Evolutionary conservation across 306 rosid species (phyloP), one percentile per base, ranked within the genome.

Genomic region (Ormosia semicastrata): DNA sequence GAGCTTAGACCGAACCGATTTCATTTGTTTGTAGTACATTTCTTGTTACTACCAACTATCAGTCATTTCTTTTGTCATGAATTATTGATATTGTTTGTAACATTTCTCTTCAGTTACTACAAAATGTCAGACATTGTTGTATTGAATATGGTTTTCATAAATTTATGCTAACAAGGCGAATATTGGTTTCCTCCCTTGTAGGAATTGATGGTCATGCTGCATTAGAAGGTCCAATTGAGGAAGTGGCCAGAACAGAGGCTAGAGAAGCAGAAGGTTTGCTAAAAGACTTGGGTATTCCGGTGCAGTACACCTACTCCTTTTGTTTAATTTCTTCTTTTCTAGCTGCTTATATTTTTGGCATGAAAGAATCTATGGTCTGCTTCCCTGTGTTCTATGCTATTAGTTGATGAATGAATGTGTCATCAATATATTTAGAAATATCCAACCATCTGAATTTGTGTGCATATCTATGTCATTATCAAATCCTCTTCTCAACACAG

Each of bases 191-290:
- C 75, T 74, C 5, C 13, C 68, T 58, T 86, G 90, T 77, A 90
- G 97, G 97, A 71, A 57, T 87, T 76, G 98, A 84, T 79, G 91
- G 95, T 13, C 87, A 88, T 44, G 87, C 85, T 59, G 73, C 89
- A 6, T 80, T 90, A 71, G 88, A 95, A 79, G 98, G 98, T 78
- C 99, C 97, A 33, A 93, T 95, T 34, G 99, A 93, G 88, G 90
- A 95, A 87, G 98, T 95, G 29, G 99, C 99, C 53, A 86, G 89
- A 59, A 57, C 87, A 44, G 99, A 95, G 82, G 86, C 98, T 79
- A 85, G 83, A 18, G 94, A 92, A 83, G 98, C 99, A 15, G 96
- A 89, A 77, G 87, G 56, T 67, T 91, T 95, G 87, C 96, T 95
- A 34, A 77, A 57, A 74, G 87, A 91, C 86, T 85, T 95, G 91